phyloP scores from a whole-genome alignment of 768 basidiomycete genomes.

The Gyrodon lividus region DNA sequence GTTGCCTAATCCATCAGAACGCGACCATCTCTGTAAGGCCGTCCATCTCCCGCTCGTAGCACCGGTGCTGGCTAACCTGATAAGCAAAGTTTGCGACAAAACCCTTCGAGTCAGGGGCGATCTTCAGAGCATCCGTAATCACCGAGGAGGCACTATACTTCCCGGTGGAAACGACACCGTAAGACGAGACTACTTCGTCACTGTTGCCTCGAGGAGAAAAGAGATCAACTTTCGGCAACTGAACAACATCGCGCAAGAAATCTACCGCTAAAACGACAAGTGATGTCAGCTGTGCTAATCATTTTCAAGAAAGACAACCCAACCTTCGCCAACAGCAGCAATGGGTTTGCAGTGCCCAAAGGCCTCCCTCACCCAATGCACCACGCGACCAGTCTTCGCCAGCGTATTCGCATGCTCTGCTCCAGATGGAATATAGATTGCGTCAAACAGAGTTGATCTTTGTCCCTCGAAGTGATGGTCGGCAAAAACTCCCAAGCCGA shows the following conservation, averaged over 20 bases:
- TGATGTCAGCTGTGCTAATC: neutral
- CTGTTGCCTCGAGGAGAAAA: conserved; percentile 31
- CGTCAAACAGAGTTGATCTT: conserved; percentile 83
- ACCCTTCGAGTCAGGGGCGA: conserved; percentile 46
- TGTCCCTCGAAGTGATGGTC: conserved; percentile 78
- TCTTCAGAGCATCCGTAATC: conserved; percentile 39
- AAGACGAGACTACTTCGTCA: conserved; percentile 49
- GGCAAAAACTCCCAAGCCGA: conserved; percentile 39
- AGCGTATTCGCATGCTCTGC: conserved; percentile 56
- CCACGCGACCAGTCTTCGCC: conserved; percentile 58
- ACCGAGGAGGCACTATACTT: conserved; percentile 43
- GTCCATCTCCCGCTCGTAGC: conserved; percentile 60
- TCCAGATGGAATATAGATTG: conserved; percentile 76
- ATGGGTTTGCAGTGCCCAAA: conserved; percentile 87
- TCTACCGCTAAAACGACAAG: conserved; percentile 38
- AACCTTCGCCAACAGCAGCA: conserved; percentile 68
- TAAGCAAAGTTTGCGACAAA: conserved; percentile 59
- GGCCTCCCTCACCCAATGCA: conserved; percentile 85
- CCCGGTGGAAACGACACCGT: conserved; percentile 63
- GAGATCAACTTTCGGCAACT: conserved; percentile 44
- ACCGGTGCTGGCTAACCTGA: conserved; percentile 66
- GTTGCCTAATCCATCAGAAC: conserved; percentile 27
- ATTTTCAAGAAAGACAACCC: neutral
- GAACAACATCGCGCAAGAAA: conserved; percentile 47
- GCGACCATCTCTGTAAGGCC: conserved; percentile 55